Evolutionary conservation across 139 green algal species (phyloP).

Genomic region (Chlamydomonas sphaeroides): DNA sequence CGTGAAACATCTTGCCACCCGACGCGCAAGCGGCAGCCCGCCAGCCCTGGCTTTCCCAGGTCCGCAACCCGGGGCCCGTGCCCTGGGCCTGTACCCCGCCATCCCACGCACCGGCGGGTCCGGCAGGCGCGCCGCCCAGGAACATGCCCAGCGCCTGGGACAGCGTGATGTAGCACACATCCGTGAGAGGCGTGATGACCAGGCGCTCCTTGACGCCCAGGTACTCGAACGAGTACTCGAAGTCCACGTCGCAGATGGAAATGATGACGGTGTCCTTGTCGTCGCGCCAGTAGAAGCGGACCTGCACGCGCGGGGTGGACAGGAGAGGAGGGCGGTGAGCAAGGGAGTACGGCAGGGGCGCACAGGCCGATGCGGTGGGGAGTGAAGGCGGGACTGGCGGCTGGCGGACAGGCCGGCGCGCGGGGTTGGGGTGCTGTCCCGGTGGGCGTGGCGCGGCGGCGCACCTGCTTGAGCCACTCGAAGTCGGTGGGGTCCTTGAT

Average conservation of each 20-base stretch:
- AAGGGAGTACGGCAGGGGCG: neutral
- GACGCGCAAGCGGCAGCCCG: too few relatives aligned
- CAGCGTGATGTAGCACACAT: constrained; percentile 97
- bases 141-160: constrained; percentile 95
- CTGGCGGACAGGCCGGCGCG: too few relatives aligned
- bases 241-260: constrained; percentile 97
- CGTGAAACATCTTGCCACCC: too few relatives aligned
- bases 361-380: too few relatives aligned
- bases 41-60: too few relatives aligned
- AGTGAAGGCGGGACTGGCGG: too few relatives aligned
- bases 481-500: constrained; percentile 96
- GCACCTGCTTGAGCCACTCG: constrained; percentile 96
- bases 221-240: constrained; percentile 97
- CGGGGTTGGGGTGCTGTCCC: too few relatives aligned
- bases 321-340: neutral
- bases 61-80: neutral
- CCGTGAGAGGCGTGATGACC: constrained; percentile 96
- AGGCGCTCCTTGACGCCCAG: constrained; percentile 96
- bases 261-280: constrained; percentile 94
- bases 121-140: constrained; percentile 92
- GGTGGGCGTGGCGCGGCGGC: constrained; percentile 9
- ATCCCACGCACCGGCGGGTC: constrained; percentile 72
- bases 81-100: neutral
- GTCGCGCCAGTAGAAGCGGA: constrained; percentile 94
- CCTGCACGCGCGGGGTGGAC: constrained; percentile 44